These are phyloP conservation scores for Cerrena zonata DNA, from an alignment of 1,284 basidiomycete species.

Conservation along the genomic window DNA sequence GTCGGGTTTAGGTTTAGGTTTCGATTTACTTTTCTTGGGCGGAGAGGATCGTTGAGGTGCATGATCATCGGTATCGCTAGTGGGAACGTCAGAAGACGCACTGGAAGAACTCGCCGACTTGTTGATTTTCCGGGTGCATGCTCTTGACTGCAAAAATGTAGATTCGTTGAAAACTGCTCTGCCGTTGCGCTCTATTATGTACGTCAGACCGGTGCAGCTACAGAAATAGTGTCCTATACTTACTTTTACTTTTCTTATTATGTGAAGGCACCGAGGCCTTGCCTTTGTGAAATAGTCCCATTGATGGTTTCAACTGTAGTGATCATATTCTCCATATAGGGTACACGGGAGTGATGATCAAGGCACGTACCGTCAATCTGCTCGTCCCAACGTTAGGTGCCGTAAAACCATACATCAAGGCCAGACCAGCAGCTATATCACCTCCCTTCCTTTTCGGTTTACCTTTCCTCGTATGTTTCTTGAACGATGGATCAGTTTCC, in stretches of 20 bases:
- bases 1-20: not conserved
- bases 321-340: not conserved
- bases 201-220: too few species aligned
- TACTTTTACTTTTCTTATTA: not conserved
- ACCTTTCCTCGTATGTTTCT: slow-evolving; percentile 26
- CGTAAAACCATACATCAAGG: slow-evolving; percentile 5
- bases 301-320: slow-evolving; percentile 4
- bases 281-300: slow-evolving; percentile 6
- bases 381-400: slow-evolving; percentile 3
- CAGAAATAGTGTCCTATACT: too few species aligned
- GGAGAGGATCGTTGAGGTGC: too few species aligned
- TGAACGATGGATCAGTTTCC: slow-evolving; percentile 3
- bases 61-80: too few species aligned
- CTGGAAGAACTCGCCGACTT: too few species aligned
- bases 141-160: too few species aligned
- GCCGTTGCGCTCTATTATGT: too few species aligned
- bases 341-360: not conserved
- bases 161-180: too few species aligned
- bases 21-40: not conserved
- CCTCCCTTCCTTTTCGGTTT: slow-evolving; percentile 14
- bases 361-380: not conserved
- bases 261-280: not conserved
- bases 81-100: too few species aligned
- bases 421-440: slow-evolving; percentile 5
- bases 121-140: too few species aligned